Conservation (phyloP, 2,329 filamentous ascomycete species). For the Arthroderma sp. region DNA sequence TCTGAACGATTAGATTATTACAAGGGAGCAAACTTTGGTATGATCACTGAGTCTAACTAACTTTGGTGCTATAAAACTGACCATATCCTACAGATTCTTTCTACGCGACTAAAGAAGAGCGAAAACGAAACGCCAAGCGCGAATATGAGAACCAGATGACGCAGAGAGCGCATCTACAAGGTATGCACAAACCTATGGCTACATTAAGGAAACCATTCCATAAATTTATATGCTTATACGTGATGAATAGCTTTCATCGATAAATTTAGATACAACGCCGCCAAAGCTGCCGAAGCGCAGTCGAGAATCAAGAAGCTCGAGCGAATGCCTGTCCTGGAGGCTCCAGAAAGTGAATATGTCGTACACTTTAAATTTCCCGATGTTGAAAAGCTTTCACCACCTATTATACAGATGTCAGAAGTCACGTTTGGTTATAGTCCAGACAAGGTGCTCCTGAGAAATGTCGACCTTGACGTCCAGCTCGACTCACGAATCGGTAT, state of each 20-base stretch:
- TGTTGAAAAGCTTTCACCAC: slow-evolving; percentile 92
- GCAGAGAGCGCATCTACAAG: slow-evolving; percentile 78
- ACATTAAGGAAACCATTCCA: not conserved
- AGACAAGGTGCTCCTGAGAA: slow-evolving; percentile 65
- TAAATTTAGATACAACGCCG: slow-evolving; percentile 98
- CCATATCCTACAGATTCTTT: slow-evolving; percentile 52
- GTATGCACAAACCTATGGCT: slow-evolving; percentile 14
- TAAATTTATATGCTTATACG: not conserved
- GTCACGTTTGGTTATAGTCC: slow-evolving; percentile 79
- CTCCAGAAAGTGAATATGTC: slow-evolving; percentile 86
- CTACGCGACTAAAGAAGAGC: slow-evolving; percentile 93
- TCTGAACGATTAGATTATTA: slow-evolving; percentile 97
- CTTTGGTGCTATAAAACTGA: slow-evolving; percentile 43
- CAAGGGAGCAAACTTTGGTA: slow-evolving; percentile 80
- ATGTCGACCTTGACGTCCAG: slow-evolving; percentile 92
- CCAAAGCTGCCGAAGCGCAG: slow-evolving; percentile 95
- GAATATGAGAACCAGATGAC: slow-evolving; percentile 99
- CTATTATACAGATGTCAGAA: slow-evolving; percentile 92
- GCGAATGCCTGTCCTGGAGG: slow-evolving; percentile 81
- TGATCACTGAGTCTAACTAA: slow-evolving; percentile 44
- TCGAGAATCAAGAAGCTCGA: slow-evolving; percentile 98
- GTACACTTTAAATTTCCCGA: slow-evolving; percentile 97
- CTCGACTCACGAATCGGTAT: slow-evolving; percentile 97
- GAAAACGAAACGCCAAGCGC: slow-evolving; percentile 87
- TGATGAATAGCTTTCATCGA: slow-evolving; percentile 71